Base-by-base conservation (phyloP, 1,139 yeast genomes). In the Sugiyamaella paludigena region DNA sequence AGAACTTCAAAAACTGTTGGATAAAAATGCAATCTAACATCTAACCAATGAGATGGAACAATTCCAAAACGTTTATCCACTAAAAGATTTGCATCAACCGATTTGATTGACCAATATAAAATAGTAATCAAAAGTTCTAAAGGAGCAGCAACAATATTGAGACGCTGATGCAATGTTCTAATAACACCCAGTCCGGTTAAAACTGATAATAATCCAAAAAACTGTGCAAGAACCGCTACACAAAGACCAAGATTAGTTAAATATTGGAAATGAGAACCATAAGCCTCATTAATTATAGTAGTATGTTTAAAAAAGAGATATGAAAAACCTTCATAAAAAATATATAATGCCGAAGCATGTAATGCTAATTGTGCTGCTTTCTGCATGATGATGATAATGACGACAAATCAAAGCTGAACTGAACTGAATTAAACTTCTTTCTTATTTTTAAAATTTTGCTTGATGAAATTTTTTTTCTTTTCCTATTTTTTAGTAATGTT, bases 41-140 rank as follows among this genome's bases (percentile, higher is more conserved):
- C 70, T 31, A 66, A 58, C 54, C 55, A 51, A 12, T 58, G 44
- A 11, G 62, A 59, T 7, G 62, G 54, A 29, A 40, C 36, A 19
- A 51, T 35, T 12, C 49, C 58, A 34, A 64, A 48, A 15, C 59
- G 50, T 7, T 58, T 58, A 51, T 64, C 68, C 30, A 62, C 45
- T 27, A 66, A 57, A 36, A 63, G 59, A 16, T 44, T 50, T 26
- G 59, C 59, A 43, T 64, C 62, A 35, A 50, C 39, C 42, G 54
- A 40, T 52, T 57, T 58, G 45, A 67, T 48, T 12, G 64, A 50
- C 70, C 70, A 67, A 58, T 66, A 67, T 42, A 66, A 51, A 4
- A 58, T 43, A 19, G 65, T 48, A 29, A 67, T 63, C 33, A 65
- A 59, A 31, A 62, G 53, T 54, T 62, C 69, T 6, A 66, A 47